Evolutionary conservation across 1,284 basidiomycete species (phyloP).

Genomic region (Sporisorium scitamineum): DNA sequence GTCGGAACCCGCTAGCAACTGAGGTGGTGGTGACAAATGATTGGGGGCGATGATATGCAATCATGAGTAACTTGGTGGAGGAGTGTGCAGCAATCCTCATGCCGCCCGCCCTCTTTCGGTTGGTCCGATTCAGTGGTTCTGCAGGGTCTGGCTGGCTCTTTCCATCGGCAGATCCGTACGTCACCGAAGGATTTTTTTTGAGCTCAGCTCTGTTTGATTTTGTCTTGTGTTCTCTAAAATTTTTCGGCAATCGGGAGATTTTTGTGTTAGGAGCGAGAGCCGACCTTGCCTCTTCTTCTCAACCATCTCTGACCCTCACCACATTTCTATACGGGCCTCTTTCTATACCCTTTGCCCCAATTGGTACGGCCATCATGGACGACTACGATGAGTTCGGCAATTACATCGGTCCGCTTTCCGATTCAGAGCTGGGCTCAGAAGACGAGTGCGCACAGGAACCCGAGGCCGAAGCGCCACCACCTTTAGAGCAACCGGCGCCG

Average conservation of each 20-base stretch:
- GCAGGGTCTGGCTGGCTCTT: constrained; percentile 2
- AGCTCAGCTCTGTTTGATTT: constrained; percentile 21
- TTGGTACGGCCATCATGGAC: constrained; percentile 45
- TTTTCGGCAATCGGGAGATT: constrained; percentile 35
- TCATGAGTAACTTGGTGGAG: constrained; percentile 2
- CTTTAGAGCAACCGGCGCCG: constrained; percentile 34
- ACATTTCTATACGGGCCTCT: constrained; percentile 1
- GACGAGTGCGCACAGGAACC: constrained; percentile 32
- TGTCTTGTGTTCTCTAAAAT: background rate
- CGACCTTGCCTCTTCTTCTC: constrained; percentile 21
- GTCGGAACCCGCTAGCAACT: background rate
- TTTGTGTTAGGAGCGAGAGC: background rate
- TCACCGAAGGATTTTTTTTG: constrained; percentile 19
- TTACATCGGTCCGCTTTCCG: constrained; percentile 68
- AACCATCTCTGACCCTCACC: background rate
- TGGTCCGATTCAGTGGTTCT: background rate
- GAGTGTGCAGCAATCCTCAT: background rate
- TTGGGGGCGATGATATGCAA: background rate
- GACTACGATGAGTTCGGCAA: constrained; percentile 69
- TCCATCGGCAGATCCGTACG: constrained; percentile 24
- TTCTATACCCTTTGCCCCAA: constrained; percentile 15
- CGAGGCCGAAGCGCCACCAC: constrained; percentile 10
- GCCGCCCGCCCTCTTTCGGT: too few relatives aligned
- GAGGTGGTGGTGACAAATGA: constrained; percentile 2
- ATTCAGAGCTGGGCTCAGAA: constrained; percentile 58